phyloP scores from a whole-genome alignment of 2,329 filamentous ascomycete species.

The Pyricularia sp. region DNA sequence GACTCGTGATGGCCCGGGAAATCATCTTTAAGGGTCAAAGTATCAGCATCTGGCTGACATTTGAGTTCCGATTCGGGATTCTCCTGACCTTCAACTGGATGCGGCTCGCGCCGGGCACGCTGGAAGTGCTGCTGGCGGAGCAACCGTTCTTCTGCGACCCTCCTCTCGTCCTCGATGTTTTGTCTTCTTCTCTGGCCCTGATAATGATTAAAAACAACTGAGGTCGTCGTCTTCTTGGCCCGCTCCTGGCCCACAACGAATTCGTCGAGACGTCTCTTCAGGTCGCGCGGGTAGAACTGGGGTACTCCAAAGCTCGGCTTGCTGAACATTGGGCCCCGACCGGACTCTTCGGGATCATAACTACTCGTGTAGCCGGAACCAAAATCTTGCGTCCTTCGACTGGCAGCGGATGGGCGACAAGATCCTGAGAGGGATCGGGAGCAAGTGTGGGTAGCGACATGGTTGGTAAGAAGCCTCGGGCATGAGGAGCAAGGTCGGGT shows the following conservation, averaged over 20 bases:
- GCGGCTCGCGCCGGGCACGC: conserved; percentile 45
- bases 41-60: conserved; percentile 18
- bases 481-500: conserved; percentile 7
- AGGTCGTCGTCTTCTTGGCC: conserved; percentile 85
- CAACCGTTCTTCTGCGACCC: conserved; percentile 46
- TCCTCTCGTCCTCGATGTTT: conserved; percentile 59
- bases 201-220: conserved; percentile 94
- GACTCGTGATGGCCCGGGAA: conserved; percentile 38
- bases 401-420: conserved; percentile 13
- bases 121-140: conserved; percentile 61
- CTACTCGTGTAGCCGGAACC: conserved; percentile 45
- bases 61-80: conserved; percentile 12
- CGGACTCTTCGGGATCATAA: conserved; percentile 43
- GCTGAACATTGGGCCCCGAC: conserved; percentile 46
- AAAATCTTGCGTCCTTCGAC: conserved; percentile 34
- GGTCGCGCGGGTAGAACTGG: conserved; percentile 49
- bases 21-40: conserved; percentile 32
- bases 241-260: conserved; percentile 94
- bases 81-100: conserved; percentile 65
- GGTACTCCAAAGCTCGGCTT: conserved; percentile 46
- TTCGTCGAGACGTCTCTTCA: conserved; percentile 87
- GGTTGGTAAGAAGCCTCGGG: conserved; percentile 3
- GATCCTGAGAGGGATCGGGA: conserved; percentile 16
- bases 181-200: conserved; percentile 69
- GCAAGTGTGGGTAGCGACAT: neutral